Evolutionary conservation across 2,329 filamentous ascomycete species (phyloP), one percentile per base, ranked within the genome.

Genomic region (Fusarium secorum): DNA sequence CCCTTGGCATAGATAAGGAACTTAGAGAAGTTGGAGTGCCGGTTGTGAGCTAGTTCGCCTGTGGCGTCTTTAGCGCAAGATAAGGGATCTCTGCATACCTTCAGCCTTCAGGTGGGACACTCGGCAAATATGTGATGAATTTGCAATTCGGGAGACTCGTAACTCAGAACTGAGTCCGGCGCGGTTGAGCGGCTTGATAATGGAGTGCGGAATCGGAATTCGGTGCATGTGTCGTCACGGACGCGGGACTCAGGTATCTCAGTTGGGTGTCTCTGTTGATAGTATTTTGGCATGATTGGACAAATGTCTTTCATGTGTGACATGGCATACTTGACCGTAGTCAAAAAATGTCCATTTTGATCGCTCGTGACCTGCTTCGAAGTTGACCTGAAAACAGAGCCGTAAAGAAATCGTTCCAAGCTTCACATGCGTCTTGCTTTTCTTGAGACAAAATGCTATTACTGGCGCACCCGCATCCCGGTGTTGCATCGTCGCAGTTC

Each of bases 31-130:
- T 61, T 38, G 46, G 48, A 41, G 54, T 51, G 17, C 26, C 35
- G 18, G 44, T 60, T 62, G 45, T 20, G 44, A 58, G 44, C 55
- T 52, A 44, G 42, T 41, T 64, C 39, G 57, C 48, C 52, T 64
- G 70, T 72, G 66, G 67, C 64, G 56, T 60, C 42, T 39, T 69
- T 74, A 71, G 70, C 59, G 67, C 41, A 62, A 72, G 73, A 75
- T 75, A 75, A 75, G 73, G 42, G 54, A 59, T 35, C 45, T n/a
- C 32, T 35, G 35, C 58, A 56, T 51, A 38, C 46, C 52, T 35
- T 26, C 30, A 59, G 54, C 39, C 52, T 35, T 30, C 26, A 59
- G 65, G 65, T 58, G 38, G 44, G 46, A 48, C 28, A 53, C 26
- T 64, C 38, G 41, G 38, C 30, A 62, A 48, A 46, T 13, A 48